A percentile compares a stretch with the other conserved stretches of the same genome.
Evolutionary conservation across 306 rosid genomes (phyloP).

Genomic region (Ochetophila trinervis): DNA sequence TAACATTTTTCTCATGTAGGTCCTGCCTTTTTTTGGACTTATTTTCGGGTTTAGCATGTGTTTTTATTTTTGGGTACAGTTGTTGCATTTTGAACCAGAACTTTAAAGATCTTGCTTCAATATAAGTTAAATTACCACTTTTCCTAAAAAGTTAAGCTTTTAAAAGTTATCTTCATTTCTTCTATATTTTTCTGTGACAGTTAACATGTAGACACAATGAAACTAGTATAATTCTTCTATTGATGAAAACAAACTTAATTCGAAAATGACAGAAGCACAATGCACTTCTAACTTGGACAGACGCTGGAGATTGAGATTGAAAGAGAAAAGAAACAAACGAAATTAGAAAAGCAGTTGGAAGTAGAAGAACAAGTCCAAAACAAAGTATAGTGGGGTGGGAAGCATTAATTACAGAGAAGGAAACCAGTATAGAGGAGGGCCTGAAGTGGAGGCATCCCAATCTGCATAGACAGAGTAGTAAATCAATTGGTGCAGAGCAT

Average conservation of each 20-base stretch:
- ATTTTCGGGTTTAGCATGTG: no score
- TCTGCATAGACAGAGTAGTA: constrained; percentile 50
- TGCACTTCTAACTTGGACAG: not conserved
- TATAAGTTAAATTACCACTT: no score
- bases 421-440: constrained; percentile 72
- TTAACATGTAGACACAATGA: not conserved
- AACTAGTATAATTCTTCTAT: no score
- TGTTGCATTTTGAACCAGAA: no score
- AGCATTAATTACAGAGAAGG: constrained; percentile 81
- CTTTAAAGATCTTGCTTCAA: no score
- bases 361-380: not conserved
- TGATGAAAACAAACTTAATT: no score
- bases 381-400: not conserved
- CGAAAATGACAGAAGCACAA: not conserved
- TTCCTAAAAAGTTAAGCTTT: no score
- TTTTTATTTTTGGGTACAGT: no score
- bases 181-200: no score
- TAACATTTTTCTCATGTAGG: no score
- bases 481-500: constrained; percentile 53
- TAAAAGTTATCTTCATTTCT: no score
- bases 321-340: not conserved
- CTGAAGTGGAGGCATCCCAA: constrained; percentile 32
- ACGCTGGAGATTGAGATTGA: not conserved
- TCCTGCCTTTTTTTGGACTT: no score
- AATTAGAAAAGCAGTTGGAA: not conserved